Evolutionary conservation across 305 asterid genomes (phyloP).

Genomic region (Rubia tinctorum): DNA sequence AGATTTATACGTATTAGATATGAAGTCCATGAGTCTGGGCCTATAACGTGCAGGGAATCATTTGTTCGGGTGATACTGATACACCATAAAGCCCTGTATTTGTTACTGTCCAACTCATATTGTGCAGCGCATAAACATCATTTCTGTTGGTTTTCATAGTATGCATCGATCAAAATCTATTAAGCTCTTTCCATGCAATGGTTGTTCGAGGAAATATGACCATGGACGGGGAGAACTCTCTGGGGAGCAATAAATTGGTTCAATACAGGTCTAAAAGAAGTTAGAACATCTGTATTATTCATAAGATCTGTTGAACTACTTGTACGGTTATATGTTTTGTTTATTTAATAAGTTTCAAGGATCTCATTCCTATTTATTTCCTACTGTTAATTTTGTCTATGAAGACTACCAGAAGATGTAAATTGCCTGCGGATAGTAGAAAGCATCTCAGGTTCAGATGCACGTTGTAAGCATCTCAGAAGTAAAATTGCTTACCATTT

Average conservation of each 20-base stretch:
- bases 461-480: slow-evolving; percentile 69
- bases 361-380: slow-evolving; percentile 11
- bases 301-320: background rate
- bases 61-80: background rate
- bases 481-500: slow-evolving; percentile 70
- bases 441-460: slow-evolving; percentile 51
- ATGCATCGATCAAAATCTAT: background rate
- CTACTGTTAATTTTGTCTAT: slow-evolving; percentile 20
- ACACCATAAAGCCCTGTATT: too few relatives aligned
- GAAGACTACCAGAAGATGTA: slow-evolving; percentile 67
- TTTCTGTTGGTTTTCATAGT: background rate
- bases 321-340: background rate
- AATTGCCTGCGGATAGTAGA: slow-evolving; percentile 82
- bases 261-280: background rate
- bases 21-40: background rate
- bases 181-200: background rate
- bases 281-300: background rate
- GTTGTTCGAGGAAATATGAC: background rate
- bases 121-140: background rate
- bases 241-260: background rate
- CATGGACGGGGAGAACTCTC: background rate
- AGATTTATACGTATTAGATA: background rate
- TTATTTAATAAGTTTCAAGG: background rate
- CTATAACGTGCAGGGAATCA: background rate
- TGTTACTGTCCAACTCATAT: background rate